These are phyloP conservation scores for Neonectria ditissima DNA, from an alignment of 2,329 filamentous ascomycete species.

Conservation along the genomic window DNA sequence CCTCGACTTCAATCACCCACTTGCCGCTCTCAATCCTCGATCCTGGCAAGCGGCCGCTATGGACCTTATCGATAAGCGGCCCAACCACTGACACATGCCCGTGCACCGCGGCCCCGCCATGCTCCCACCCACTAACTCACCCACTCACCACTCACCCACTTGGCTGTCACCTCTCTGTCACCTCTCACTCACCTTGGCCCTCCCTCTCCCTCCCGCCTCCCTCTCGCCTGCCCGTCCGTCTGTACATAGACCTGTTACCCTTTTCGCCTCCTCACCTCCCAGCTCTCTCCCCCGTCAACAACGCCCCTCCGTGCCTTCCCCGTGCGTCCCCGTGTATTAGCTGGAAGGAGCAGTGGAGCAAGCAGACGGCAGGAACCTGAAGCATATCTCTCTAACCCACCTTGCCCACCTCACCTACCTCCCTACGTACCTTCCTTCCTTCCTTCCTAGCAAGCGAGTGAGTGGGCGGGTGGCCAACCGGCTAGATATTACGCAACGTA, in stretches of 20 bases:
- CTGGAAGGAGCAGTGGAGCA: conserved; percentile 5
- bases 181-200: conserved; percentile 22
- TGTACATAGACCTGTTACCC: conserved; percentile 4
- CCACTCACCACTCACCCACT: too few species aligned
- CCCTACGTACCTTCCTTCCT: too few species aligned
- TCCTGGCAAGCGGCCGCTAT: conserved; percentile 3
- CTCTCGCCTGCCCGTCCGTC: conserved; percentile 1
- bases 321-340: conserved; percentile 16
- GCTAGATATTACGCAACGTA: conserved; percentile 21
- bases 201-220: background rate
- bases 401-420: too few species aligned
- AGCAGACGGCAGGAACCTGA: background rate
- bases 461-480: conserved; percentile 9
- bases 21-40: conserved; percentile 6
- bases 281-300: conserved; percentile 11
- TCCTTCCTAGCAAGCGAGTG: background rate
- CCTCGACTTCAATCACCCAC: background rate
- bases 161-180: conserved; percentile 15
- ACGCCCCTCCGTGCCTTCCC: conserved; percentile 7
- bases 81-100: conserved; percentile 7
- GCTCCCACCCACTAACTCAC: conserved; percentile 10
- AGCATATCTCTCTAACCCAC: background rate
- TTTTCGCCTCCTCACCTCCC: conserved; percentile 1
- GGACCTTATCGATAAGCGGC: conserved; percentile 18
- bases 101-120: conserved; percentile 20